These are phyloP conservation scores for Mallotus repandus DNA, from an alignment of 441 rosid genomes.

Conservation along the genomic window DNA sequence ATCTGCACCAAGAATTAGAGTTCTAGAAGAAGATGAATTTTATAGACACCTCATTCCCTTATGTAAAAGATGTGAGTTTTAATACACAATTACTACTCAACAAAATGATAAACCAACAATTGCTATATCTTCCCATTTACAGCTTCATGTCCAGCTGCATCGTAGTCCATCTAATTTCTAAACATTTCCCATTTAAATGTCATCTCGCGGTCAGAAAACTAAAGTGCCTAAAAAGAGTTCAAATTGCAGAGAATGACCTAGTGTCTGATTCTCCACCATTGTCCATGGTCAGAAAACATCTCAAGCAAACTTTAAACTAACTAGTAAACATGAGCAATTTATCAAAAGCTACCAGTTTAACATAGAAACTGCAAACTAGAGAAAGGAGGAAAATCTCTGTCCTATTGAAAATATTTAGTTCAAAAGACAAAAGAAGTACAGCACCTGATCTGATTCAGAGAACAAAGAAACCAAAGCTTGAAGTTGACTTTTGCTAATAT, in stretches of 20 bases:
- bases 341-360: constrained; percentile 14
- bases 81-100: background rate
- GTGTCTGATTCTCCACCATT: background rate
- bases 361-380: constrained; percentile 11
- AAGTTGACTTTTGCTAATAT: constrained; percentile 89
- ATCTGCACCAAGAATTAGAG: background rate
- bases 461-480: constrained; percentile 76
- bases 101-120: background rate
- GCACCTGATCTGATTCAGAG: constrained; percentile 75
- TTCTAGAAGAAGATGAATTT: background rate
- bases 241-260: constrained; percentile 9
- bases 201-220: background rate
- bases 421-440: constrained; percentile 18
- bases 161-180: background rate
- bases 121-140: constrained; percentile 2
- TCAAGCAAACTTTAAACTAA: constrained; percentile 20
- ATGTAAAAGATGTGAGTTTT: background rate
- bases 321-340: constrained; percentile 11
- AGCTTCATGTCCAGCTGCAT: constrained; percentile 6
- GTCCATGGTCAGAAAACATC: constrained; percentile 10
- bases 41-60: background rate
- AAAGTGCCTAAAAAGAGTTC: constrained; percentile 2
- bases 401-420: background rate
- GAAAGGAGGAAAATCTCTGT: background rate
- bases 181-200: background rate